Conservation (phyloP, 2,329 filamentous ascomycete species). For the Alternaria novae-zelandiae region DNA sequence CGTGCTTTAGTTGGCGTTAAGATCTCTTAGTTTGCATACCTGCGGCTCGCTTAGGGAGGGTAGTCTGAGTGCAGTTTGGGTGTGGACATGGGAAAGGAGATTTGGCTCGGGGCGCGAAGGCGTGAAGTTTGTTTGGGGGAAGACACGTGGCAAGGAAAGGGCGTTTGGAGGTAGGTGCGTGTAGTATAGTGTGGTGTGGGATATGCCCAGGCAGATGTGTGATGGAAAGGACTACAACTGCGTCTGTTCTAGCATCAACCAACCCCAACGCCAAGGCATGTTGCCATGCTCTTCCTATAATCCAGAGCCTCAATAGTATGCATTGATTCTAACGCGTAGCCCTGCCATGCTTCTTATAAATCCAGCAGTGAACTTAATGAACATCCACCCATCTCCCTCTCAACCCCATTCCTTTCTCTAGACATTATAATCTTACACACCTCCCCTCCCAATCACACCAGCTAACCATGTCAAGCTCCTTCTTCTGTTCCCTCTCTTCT, state of each 20-base stretch:
- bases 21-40: background rate
- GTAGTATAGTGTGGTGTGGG: background rate
- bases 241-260: too few species aligned
- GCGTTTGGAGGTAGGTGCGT: background rate
- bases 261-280: too few species aligned
- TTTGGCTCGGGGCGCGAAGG: too few species aligned
- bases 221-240: background rate
- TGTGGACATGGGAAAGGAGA: too few species aligned
- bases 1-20: background rate
- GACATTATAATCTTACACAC: background rate
- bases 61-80: background rate
- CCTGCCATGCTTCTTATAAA: too few species aligned
- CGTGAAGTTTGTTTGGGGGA: background rate
- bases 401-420: too few species aligned
- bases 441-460: constrained; percentile 1
- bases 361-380: too few species aligned
- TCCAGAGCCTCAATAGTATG: too few species aligned
- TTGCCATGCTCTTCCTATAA: too few species aligned
- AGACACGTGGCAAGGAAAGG: background rate
- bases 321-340: too few species aligned
- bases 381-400: too few species aligned
- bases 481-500: constrained; percentile 13
- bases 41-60: background rate
- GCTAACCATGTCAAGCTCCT: constrained; percentile 18
- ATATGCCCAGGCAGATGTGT: background rate